phyloP scores from a whole-genome alignment of 768 basidiomycete species.

The Lentinula boryana region DNA sequence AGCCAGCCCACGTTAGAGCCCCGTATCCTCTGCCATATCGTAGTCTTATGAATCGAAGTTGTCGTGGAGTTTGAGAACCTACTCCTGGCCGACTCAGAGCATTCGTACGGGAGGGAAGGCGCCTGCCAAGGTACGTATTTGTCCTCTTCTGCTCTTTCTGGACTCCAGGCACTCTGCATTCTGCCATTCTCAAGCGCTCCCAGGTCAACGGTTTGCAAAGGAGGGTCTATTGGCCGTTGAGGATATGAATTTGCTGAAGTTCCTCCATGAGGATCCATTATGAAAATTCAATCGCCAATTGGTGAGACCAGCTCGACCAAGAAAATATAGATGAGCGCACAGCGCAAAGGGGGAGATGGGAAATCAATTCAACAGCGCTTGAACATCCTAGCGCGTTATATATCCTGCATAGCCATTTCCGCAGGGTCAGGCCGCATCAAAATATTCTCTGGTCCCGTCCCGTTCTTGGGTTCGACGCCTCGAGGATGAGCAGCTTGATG shows the following conservation, averaged over 20 bases:
- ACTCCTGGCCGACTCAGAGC: not conserved
- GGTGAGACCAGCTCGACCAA: constrained; percentile 19
- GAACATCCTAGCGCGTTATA: not conserved
- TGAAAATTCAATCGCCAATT: constrained; percentile 7
- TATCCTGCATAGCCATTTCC: constrained; percentile 3
- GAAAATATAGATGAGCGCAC: constrained; percentile 2
- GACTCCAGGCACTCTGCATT: constrained; percentile 5
- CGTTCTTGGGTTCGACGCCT: too few relatives aligned
- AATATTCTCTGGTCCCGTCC: not conserved
- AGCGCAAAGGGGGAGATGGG: constrained; percentile 2
- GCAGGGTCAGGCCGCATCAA: not conserved
- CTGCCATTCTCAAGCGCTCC: constrained; percentile 3
- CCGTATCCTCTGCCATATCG: not conserved
- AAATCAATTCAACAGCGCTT: not conserved
- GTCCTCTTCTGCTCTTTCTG: constrained; percentile 8
- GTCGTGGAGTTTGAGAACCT: constrained; percentile 3
- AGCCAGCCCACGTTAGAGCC: constrained; percentile 18
- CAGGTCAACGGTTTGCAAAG: constrained; percentile 7
- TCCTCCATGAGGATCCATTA: constrained; percentile 13
- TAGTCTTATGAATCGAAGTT: not conserved
- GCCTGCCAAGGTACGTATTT: not conserved
- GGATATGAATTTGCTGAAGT: constrained; percentile 13
- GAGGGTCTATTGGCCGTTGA: constrained; percentile 17
- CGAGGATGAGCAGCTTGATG: too few relatives aligned
- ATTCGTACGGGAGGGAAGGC: not conserved